Base-by-base conservation (phyloP, 352 stramenopile genomes). In the Globisporangium iwayamae region DNA sequence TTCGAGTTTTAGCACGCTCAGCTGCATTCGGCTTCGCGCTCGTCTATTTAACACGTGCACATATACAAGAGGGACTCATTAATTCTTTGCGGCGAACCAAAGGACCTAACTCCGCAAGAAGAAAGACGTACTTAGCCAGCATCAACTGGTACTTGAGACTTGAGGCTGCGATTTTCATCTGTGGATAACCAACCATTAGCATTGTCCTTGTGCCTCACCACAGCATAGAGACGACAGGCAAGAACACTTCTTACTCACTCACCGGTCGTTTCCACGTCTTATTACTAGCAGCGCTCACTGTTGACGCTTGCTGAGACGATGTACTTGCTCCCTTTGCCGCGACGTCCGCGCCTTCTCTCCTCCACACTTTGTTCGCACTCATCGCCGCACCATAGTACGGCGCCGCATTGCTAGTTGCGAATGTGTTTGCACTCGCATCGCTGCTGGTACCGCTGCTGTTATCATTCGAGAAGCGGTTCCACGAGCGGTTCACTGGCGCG, bases 321-420 rank as follows among this genome's bases (percentile, higher is more conserved):
- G 10, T 28, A 9, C 30, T 38, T 18, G 48, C 34, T 8, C 48
- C 14, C 14, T 38, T 36, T 43, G 22, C 20, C 25, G 22, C 20
- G 8, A 22, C 48, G n/a, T 45, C 48, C 7, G 16, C 28, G 20
- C 72, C 70, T 28, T 72, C 65, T 43, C 73, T 76, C 45, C 70
- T 64, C 75, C 77, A 89, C n/a, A 87, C 79, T 65, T 83, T 84
- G 63, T 90, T 89, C 9, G 71, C 62, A 60, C 79, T 88, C 22
- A 34, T 38, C 25, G 11, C 22, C 20, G 34, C 25, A 22, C 25
- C 58, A 18, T 16, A 41, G 18, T 67, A 57, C 10, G 13, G 18
- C 30, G n/a, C 18, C 61, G 28, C 41, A 53, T 18, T 62, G 28
- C 41, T 50, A 18, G 2, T 14, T 13, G 0, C 25, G 16, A 25